Base-by-base conservation (phyloP, 2,329 filamentous ascomycete genomes). In the Macroventuria anomochaeta region DNA sequence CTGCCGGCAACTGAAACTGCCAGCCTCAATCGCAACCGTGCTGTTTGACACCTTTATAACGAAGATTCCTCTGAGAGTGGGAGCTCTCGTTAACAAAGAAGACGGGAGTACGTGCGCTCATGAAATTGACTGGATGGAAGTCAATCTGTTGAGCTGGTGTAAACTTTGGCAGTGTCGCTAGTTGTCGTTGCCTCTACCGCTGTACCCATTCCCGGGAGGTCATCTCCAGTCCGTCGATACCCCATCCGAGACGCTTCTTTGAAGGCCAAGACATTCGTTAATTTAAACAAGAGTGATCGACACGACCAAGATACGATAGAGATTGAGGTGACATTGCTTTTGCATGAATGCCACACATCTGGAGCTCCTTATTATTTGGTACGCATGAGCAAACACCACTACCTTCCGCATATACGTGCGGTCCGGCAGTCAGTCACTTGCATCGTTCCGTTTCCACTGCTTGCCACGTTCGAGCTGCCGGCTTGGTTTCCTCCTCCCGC, bases 241-340 rank as follows among this genome's bases (percentile, higher is more conserved):
- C 8, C 28, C 26, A 26, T 32, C 32, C 23, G 50, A 31, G 23
- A 53, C 54, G 53, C 34, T 44, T 33, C 46, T 31, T 53, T 17
- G 18, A 48, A 26, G 17, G 63, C 67, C 63, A 66, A 67, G 61
- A 36, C 32, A 36, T 54, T 26, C 44, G 50, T 64, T 67, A 68
- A 71, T 71, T 54, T 65, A 63, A 47, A 50, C 44, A 47, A 46
- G 48, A 41, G 44, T 55, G 64, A 69, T 68, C 63, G 54, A 56
- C 62, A 48, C 13, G n/a, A 26, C 37, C 54, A 51, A 55, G 46
- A 53, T 54, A 52, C 46, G 49, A 59, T 41, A 59, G 53, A 61
- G 41, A 62, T 59, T 62, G 28, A 5, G 53, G 51, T 47, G 37
- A 55, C 47, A 51, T 46, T 47, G 47, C 55, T 62, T 47, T 46